Percentiles rank a stretch among this genome's conserved stretches.
Evolutionary conservation across 768 basidiomycete species (phyloP).

Genomic region (Auriscalpium vulgare): DNA sequence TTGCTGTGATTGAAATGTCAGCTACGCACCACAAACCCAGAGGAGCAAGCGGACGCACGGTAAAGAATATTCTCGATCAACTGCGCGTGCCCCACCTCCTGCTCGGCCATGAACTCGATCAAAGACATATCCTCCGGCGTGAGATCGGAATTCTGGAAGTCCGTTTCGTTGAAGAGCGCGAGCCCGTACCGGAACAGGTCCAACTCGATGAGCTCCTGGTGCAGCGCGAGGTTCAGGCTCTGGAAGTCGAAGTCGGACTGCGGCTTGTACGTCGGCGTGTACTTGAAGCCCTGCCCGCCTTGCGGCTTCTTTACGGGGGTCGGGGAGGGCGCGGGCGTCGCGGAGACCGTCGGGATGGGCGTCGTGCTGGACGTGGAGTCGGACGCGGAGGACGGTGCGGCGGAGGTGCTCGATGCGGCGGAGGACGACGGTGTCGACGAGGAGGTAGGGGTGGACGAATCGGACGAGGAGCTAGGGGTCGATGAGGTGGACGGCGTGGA

Average conservation of each 20-base stretch:
- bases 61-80: conserved; percentile 45
- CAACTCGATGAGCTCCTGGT: conserved; percentile 58
- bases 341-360: conserved; percentile 1
- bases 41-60: conserved; percentile 20
- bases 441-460: background rate
- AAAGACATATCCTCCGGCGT: conserved; percentile 45
- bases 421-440: background rate
- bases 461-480: background rate
- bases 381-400: background rate
- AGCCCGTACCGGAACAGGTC: conserved; percentile 54
- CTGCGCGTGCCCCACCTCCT: conserved; percentile 55
- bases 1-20: conserved; percentile 16
- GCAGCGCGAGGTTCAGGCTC: conserved; percentile 49
- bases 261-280: conserved; percentile 26
- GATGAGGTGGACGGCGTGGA: background rate
- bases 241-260: conserved; percentile 42
- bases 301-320: conserved; percentile 12
- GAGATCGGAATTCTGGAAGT: conserved; percentile 50
- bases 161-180: conserved; percentile 41
- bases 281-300: conserved; percentile 21
- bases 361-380: background rate
- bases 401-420: background rate
- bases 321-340: background rate
- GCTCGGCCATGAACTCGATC: conserved; percentile 55
- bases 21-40: background rate